Percentiles rank a stretch among this genome's conserved stretches.
These are phyloP conservation scores for Prosopis cineraria DNA, from an alignment of 306 rosid species.

Conservation along the genomic window DNA sequence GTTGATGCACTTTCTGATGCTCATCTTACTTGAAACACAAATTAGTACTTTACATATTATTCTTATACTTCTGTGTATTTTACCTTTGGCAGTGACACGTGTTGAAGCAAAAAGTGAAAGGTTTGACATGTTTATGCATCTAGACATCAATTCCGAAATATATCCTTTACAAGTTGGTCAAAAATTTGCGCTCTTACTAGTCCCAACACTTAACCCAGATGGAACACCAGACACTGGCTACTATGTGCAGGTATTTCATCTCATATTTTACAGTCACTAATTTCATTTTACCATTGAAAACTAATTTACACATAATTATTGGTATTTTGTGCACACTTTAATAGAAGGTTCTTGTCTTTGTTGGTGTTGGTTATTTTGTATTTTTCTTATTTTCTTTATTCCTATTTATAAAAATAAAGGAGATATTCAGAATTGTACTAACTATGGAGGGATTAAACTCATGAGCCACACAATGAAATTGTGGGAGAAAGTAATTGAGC, in stretches of 20 bases:
- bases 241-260: slow-evolving; percentile 61
- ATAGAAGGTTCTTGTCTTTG: neutral
- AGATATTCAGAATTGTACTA: too few relatives aligned
- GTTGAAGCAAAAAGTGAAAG: slow-evolving; percentile 92
- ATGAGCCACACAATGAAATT: too few relatives aligned
- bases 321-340: neutral
- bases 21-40: neutral
- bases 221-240: slow-evolving; percentile 92
- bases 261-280: neutral
- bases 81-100: slow-evolving; percentile 58
- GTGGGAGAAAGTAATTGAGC: too few relatives aligned
- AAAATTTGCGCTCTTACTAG: slow-evolving; percentile 73
- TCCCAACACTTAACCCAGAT: slow-evolving; percentile 80
- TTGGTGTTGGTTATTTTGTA: neutral
- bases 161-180: slow-evolving; percentile 80
- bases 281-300: neutral
- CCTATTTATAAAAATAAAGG: too few relatives aligned
- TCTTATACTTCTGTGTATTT: slow-evolving; percentile 12
- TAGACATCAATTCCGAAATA: slow-evolving; percentile 80
- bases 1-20: neutral
- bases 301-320: neutral
- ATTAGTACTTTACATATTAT: neutral
- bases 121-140: slow-evolving; percentile 97
- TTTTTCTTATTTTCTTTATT: neutral
- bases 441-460: too few relatives aligned